Percentiles rank a stretch among this genome's conserved stretches.
phyloP scores from a whole-genome alignment of 2,329 filamentous ascomycete genomes.

The Sclerotinia glacialis region DNA sequence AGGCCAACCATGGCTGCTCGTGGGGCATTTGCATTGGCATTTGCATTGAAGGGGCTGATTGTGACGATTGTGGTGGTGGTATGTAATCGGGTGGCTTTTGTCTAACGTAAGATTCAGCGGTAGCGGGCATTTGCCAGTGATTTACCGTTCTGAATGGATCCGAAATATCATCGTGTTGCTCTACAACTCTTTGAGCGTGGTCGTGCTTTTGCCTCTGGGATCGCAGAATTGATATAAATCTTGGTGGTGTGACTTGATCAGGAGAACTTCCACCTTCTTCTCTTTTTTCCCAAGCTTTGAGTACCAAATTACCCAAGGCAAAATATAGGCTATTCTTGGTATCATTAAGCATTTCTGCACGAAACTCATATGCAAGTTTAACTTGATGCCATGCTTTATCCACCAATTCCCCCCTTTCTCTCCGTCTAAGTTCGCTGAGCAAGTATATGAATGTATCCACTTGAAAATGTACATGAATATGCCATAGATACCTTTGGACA shows the following conservation, averaged over 20 bases:
- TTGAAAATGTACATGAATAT: slow-evolving; percentile 40
- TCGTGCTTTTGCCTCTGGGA: slow-evolving; percentile 28
- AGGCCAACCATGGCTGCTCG: slow-evolving; percentile 11
- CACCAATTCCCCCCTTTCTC: slow-evolving; percentile 35
- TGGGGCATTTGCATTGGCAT: neutral
- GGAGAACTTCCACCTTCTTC: slow-evolving; percentile 30
- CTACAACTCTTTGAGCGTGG: neutral
- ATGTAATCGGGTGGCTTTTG: slow-evolving; percentile 17
- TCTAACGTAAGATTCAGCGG: slow-evolving; percentile 14
- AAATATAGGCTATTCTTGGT: slow-evolving; percentile 35
- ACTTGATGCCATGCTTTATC: slow-evolving; percentile 39
- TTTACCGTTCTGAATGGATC: slow-evolving; percentile 6
- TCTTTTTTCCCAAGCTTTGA: slow-evolving; percentile 37
- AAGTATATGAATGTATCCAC: slow-evolving; percentile 41
- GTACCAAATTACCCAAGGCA: slow-evolving; percentile 35
- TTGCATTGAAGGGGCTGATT: slow-evolving; percentile 4
- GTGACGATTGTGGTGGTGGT: neutral
- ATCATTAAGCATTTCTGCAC: slow-evolving; percentile 34
- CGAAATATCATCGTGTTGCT: neutral
- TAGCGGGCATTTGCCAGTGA: slow-evolving; percentile 5
- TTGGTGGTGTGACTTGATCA: slow-evolving; percentile 19
- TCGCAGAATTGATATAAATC: slow-evolving; percentile 25
- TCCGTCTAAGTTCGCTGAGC: slow-evolving; percentile 39
- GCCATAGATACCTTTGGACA: slow-evolving; percentile 40
- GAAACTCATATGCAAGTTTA: slow-evolving; percentile 35